These are phyloP conservation scores for Lablab purpureus DNA, from an alignment of 306 rosid species.

Conservation along the genomic window DNA sequence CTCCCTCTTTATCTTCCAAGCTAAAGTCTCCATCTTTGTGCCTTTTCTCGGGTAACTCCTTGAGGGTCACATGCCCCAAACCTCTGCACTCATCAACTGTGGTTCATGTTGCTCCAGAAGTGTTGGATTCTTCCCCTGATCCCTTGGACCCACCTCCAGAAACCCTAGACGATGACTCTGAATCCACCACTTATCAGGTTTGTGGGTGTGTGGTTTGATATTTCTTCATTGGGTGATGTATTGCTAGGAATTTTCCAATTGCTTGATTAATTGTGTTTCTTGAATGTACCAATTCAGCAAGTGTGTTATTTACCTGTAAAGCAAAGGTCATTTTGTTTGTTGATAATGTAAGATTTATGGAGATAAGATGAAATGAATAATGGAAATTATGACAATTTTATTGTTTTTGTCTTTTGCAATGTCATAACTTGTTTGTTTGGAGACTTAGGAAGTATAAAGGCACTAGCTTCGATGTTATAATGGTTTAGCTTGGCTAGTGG, in stretches of 20 bases:
- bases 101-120: slow-evolving; percentile 77
- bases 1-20: slow-evolving; percentile 54
- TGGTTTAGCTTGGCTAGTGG: slow-evolving; percentile 7
- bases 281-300: background rate
- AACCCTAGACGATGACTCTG: slow-evolving; percentile 53
- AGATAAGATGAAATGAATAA: background rate
- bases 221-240: slow-evolving; percentile 8
- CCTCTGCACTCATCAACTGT: slow-evolving; percentile 54
- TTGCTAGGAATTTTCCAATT: background rate
- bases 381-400: background rate
- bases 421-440: background rate
- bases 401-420: slow-evolving; percentile 18
- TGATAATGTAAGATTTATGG: background rate
- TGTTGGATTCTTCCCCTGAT: slow-evolving; percentile 63
- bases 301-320: background rate
- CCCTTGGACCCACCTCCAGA: slow-evolving; percentile 55
- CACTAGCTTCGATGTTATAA: background rate
- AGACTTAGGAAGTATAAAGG: background rate
- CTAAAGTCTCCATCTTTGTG: slow-evolving; percentile 48
- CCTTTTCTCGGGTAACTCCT: slow-evolving; percentile 46
- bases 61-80: slow-evolving; percentile 52
- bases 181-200: slow-evolving; percentile 55
- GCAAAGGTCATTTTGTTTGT: background rate
- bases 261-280: background rate
- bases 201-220: slow-evolving; percentile 1